Evolutionary conservation across 192 early-diverging fungal species (phyloP).

Genomic region (Dispira simplex): DNA sequence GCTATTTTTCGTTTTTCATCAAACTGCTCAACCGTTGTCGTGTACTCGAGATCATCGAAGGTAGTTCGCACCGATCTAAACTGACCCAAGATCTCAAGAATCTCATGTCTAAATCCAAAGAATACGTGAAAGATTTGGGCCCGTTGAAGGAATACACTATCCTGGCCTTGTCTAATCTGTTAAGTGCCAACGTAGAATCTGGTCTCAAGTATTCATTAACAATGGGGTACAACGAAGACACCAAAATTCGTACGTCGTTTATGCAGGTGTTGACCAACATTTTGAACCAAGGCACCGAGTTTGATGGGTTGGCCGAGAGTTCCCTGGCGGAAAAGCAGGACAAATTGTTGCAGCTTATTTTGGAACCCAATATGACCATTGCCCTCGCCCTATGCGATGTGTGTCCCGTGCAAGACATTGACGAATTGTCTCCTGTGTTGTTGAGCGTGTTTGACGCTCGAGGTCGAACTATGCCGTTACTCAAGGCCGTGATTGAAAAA

Average conservation of each 20-base stretch:
- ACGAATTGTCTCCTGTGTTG: conserved; percentile 68
- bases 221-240: conserved; percentile 85
- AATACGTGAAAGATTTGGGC: conserved; percentile 39
- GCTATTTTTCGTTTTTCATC: conserved; percentile 65
- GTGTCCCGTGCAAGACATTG: conserved; percentile 71
- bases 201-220: conserved; percentile 80
- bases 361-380: conserved; percentile 57
- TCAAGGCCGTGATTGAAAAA: conserved; percentile 66
- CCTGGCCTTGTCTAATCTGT: conserved; percentile 73
- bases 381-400: conserved; percentile 73
- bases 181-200: conserved; percentile 84
- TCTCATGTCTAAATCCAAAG: conserved; percentile 37
- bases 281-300: conserved; percentile 75
- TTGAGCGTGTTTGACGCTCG: conserved; percentile 67
- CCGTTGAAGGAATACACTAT: conserved; percentile 76
- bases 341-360: conserved; percentile 58
- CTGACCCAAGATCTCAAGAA: conserved; percentile 17
- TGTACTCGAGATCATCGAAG: conserved; percentile 30
- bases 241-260: conserved; percentile 74
- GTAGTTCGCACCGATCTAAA: conserved; percentile 5
- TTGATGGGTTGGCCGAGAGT: conserved; percentile 61
- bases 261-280: conserved; percentile 89
- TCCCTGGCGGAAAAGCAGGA: conserved; percentile 61
- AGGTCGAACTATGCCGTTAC: conserved; percentile 47
- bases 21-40: conserved; percentile 52